A percentile compares a stretch with the other conserved stretches of the same genome.
These are phyloP conservation scores for Aspergillus uvarum DNA, from an alignment of 2,329 filamentous ascomycete species.

Conservation along the genomic window DNA sequence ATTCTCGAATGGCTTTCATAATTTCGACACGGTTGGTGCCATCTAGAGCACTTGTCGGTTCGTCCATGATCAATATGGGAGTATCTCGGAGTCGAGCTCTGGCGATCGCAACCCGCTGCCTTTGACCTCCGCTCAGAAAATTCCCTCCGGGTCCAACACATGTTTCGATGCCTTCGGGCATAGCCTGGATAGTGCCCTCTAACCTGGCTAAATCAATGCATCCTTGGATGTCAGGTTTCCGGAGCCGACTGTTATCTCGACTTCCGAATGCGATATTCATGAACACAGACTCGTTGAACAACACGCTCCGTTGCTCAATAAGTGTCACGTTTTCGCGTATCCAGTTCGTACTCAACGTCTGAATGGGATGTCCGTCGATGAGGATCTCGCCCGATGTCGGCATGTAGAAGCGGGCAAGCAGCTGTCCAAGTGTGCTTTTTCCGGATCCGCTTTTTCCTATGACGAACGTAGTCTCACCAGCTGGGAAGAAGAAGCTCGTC, in stretches of 20 bases:
- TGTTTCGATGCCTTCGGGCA: conserved; percentile 73
- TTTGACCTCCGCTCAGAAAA: conserved; percentile 79
- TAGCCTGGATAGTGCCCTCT: conserved; percentile 61
- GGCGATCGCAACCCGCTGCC: conserved; percentile 76
- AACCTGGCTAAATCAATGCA: conserved; percentile 70
- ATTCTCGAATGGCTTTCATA: conserved; percentile 72
- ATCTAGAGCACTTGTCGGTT: conserved; percentile 84
- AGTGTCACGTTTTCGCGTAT: conserved; percentile 74
- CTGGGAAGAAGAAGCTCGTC: conserved; percentile 67
- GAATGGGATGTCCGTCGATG: conserved; percentile 65
- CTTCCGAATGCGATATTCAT: conserved; percentile 76
- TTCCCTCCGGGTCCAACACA: conserved; percentile 67
- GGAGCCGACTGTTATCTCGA: conserved; percentile 49
- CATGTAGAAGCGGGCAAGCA: conserved; percentile 76
- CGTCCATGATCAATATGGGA: conserved; percentile 80
- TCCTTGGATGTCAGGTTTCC: conserved; percentile 55
- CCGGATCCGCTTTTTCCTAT: conserved; percentile 86
- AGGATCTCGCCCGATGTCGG: conserved; percentile 64
- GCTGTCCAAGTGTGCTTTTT: conserved; percentile 82
- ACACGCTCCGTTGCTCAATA: conserved; percentile 75
- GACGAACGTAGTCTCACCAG: conserved; percentile 73
- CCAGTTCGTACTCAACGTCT: conserved; percentile 67
- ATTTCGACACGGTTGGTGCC: conserved; percentile 66
- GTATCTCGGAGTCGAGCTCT: conserved; percentile 74
- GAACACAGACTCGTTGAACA: conserved; percentile 79